phyloP scores from a whole-genome alignment of 1,139 yeast genomes.

The Candida pseudoviswanathii region DNA sequence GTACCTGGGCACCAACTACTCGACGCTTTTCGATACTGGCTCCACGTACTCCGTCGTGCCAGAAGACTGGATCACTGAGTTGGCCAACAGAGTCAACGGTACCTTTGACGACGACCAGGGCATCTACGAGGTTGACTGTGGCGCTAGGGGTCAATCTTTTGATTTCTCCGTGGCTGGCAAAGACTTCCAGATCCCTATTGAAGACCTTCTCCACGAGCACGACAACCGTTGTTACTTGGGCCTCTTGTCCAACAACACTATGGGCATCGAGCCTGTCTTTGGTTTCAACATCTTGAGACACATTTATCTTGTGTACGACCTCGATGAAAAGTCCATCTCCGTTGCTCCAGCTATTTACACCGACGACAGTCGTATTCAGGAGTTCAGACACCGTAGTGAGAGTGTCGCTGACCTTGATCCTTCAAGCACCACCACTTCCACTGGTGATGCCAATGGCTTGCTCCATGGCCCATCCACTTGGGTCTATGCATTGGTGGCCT shows the following conservation, averaged over 20 bases:
- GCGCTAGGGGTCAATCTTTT: conserved; percentile 18
- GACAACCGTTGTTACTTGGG: conserved; percentile 20
- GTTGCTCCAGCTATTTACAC: conserved; percentile 6
- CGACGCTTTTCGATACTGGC: conserved; percentile 59
- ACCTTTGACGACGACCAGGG: conserved; percentile 7
- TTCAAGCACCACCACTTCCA: too few relatives aligned
- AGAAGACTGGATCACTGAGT: conserved; percentile 30
- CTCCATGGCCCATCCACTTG: too few relatives aligned
- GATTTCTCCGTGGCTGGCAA: conserved; percentile 32
- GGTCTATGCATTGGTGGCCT: too few relatives aligned
- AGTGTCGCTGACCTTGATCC: too few relatives aligned
- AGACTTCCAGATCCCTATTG: conserved; percentile 29
- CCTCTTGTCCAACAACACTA: conserved; percentile 17
- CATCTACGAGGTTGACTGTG: conserved; percentile 23
- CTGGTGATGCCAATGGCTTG: too few relatives aligned
- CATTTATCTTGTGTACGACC: conserved; percentile 29
- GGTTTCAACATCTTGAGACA: conserved; percentile 30
- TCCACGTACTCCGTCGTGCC: conserved; percentile 64
- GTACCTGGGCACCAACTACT: not conserved
- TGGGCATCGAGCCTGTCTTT: conserved; percentile 12
- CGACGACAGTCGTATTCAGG: conserved; percentile 1
- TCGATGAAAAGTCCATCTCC: conserved; percentile 17
- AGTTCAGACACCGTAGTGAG: conserved; percentile 16
- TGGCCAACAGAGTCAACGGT: conserved; percentile 38
- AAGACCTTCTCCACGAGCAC: conserved; percentile 18